Evolutionary conservation across 2,329 filamentous ascomycete genomes (phyloP).

Genomic region (Cladophialophora psammophila): DNA sequence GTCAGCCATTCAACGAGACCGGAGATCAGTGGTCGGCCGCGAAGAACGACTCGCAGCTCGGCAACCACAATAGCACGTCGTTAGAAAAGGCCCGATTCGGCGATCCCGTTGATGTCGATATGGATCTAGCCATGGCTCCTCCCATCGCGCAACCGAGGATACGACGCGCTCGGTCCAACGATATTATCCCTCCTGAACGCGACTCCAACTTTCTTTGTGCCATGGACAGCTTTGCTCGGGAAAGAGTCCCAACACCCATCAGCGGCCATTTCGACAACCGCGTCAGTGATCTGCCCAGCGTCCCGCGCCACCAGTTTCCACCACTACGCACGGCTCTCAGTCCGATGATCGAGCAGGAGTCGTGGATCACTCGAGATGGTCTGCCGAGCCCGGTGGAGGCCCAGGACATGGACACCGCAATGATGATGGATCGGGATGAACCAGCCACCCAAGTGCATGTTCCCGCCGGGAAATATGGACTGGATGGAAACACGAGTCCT

Average conservation of each 20-base stretch:
- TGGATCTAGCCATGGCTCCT: conserved; percentile 23
- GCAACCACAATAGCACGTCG: conserved; percentile 25
- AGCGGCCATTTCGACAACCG: conserved; percentile 38
- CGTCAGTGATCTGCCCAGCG: conserved; percentile 29
- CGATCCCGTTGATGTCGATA: conserved; percentile 25
- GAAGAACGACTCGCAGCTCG: conserved; percentile 16
- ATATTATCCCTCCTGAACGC: conserved; percentile 37
- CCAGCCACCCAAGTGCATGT: conserved; percentile 21
- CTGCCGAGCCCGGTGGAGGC: conserved; percentile 38
- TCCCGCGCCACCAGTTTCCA: conserved; percentile 36
- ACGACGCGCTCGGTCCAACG: conserved; percentile 39
- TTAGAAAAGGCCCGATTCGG: conserved; percentile 22
- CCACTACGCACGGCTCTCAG: conserved; percentile 37
- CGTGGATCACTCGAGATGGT: conserved; percentile 37
- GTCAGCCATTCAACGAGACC: conserved; percentile 14
- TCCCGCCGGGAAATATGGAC: conserved; percentile 14
- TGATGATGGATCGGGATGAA: conserved; percentile 30
- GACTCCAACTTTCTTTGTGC: conserved; percentile 26
- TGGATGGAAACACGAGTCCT: conserved; percentile 29
- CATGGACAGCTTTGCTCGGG: conserved; percentile 28
- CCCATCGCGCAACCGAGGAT: conserved; percentile 21
- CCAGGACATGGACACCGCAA: conserved; percentile 34
- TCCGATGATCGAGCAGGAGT: conserved; percentile 41
- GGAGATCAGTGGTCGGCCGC: conserved; percentile 19
- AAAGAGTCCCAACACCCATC: conserved; percentile 39